A percentile compares a stretch with the other conserved stretches of the same genome.
phyloP scores from a whole-genome alignment of 768 basidiomycete genomes.

The Russula virescens region DNA sequence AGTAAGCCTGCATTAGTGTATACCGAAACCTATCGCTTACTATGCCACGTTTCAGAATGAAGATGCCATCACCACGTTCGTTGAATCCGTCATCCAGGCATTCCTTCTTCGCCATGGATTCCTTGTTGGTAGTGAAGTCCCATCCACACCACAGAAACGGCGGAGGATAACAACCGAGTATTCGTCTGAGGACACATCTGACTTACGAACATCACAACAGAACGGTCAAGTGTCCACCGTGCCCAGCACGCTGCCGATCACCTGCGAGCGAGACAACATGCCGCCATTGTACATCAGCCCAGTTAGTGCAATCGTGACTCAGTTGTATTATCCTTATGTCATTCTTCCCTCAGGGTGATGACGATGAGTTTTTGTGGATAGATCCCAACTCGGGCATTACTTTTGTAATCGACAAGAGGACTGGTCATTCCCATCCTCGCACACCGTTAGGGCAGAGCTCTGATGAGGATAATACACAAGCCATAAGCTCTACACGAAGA shows the following conservation, averaged over 20 bases:
- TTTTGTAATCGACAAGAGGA: constrained; percentile 59
- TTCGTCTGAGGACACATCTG: neutral
- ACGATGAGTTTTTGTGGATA: constrained; percentile 43
- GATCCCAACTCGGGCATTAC: constrained; percentile 56
- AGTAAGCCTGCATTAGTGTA: constrained; percentile 37
- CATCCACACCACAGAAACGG: constrained; percentile 46
- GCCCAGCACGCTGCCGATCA: neutral
- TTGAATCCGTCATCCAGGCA: constrained; percentile 51
- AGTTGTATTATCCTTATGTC: neutral
- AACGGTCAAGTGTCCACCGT: neutral
- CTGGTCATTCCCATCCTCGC: constrained; percentile 57
- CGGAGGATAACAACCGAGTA: constrained; percentile 33
- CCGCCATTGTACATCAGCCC: neutral
- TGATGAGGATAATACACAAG: constrained; percentile 13
- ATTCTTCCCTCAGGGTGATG: neutral
- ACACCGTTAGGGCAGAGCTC: constrained; percentile 20
- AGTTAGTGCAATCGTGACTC: neutral
- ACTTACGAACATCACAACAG: neutral
- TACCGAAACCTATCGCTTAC: constrained; percentile 15
- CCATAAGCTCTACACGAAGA: constrained; percentile 25
- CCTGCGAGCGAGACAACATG: neutral
- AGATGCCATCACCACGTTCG: constrained; percentile 46
- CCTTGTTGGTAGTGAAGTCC: constrained; percentile 26
- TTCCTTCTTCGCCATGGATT: constrained; percentile 68
- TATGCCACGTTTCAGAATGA: constrained; percentile 43